A percentile compares a stretch with the other conserved stretches of the same genome.
phyloP scores from a whole-genome alignment of 2,329 filamentous ascomycete genomes.

The Stachybotrys chartarum region DNA sequence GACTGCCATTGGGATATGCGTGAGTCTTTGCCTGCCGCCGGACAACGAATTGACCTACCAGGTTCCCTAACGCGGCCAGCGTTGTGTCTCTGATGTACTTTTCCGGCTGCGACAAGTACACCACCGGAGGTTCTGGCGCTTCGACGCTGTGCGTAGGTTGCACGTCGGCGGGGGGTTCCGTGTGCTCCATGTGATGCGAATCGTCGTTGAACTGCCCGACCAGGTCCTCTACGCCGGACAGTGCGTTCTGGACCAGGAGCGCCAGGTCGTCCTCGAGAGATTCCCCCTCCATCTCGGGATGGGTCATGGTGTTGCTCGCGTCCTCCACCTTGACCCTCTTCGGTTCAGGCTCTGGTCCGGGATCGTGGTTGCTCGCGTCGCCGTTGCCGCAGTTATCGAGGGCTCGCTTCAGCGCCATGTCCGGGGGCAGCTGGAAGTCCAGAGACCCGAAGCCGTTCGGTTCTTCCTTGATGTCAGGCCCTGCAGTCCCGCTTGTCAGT shows the following conservation, averaged over 20 bases:
- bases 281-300: slow-evolving; percentile 12
- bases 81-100: slow-evolving; percentile 30
- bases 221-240: slow-evolving; percentile 30
- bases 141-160: slow-evolving; percentile 22
- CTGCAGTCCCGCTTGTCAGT: neutral
- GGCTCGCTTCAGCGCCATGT: slow-evolving; percentile 29
- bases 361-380: slow-evolving; percentile 17
- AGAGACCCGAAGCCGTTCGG: slow-evolving; percentile 23
- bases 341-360: slow-evolving; percentile 10
- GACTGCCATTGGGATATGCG: slow-evolving; percentile 17
- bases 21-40: neutral
- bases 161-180: slow-evolving; percentile 24
- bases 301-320: slow-evolving; percentile 5
- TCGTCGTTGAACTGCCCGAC: slow-evolving; percentile 22
- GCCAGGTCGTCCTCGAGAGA: slow-evolving; percentile 28
- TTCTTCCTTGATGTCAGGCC: slow-evolving; percentile 31
- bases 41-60: slow-evolving; percentile 25
- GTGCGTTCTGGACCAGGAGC: slow-evolving; percentile 31
- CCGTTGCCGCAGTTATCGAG: slow-evolving; percentile 20
- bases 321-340: slow-evolving; percentile 27
- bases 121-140: slow-evolving; percentile 13
- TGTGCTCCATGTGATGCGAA: slow-evolving; percentile 13
- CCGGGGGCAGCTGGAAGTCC: slow-evolving; percentile 26
- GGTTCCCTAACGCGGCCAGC: slow-evolving; percentile 30
- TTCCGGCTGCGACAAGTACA: slow-evolving; percentile 27